Base-by-base conservation (phyloP, 2,329 filamentous ascomycete genomes). In the Botrytis hyacinthi region DNA sequence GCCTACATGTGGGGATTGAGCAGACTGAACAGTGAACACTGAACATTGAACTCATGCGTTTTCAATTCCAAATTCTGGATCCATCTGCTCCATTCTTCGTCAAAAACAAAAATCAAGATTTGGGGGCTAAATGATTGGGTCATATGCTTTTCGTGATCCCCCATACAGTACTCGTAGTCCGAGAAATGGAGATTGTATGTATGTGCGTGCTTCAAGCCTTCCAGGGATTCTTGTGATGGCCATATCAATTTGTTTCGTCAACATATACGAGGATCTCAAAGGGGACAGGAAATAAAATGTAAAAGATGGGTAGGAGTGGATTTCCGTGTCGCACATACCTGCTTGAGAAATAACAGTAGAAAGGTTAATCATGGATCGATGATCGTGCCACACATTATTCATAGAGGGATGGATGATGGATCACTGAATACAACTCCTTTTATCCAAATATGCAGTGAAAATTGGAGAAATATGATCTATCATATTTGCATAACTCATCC, bases 391-490 rank as follows among this genome's bases (percentile, higher is more conserved):
- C 57, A 62, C 32, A 60, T 37, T 40, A 40, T 66, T 72, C 70
- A 26, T 69, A 51, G 20, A 71, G 12, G 29, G 37, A n/a, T 22
- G 9, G 62, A 46, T 46, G 10, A 46, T n/a, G 35, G 35, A 61
- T 35, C 35, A 37, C 20, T 18, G 48, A 37, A 40, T 48, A 44
- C n/a, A 57, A 67, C 20, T 46, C 70, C 46, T 40, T 60, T 57
- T 32, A 67, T 72, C 62, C 70, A 48, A 48, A 67, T 10, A 68
- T 67, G 70, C 71, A 54, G 51, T 72, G 62, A 69, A 40, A 69
- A 59, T 57, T 26, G 35, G 14, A 42, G 46, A 72, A 60, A 40
- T 37, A 35, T 26, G 71, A 72, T 42, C 29, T 69, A 42, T 72
- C 71, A 61, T 26, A 37, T 72, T 69, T 40, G 40, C 40, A 57